Evolutionary conservation across 352 stramenopile species (phyloP).

Genomic region (Phytopythium cucurbitacearum): DNA sequence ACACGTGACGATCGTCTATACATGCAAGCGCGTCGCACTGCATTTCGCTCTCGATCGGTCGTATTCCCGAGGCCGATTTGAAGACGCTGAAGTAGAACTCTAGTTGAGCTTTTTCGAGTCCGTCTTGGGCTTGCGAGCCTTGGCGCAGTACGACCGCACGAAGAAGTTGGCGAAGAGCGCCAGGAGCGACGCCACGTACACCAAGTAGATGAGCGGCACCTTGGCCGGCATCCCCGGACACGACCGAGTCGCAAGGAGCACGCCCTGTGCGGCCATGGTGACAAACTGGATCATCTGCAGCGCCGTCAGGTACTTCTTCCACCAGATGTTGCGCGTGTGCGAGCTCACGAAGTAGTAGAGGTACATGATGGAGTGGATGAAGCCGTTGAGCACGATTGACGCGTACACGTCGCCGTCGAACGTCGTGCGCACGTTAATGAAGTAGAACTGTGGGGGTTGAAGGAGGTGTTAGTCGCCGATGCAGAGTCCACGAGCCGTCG

Average conservation of each 20-base stretch:
- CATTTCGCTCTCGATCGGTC: no score
- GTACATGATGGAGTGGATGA: conserved; percentile 98
- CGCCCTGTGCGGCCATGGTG: conserved; percentile 59
- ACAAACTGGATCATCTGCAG: conserved; percentile 94
- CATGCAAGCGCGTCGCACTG: no score
- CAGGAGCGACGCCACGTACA: conserved; percentile 95
- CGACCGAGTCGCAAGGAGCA: conserved; percentile 72
- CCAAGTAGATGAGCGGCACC: conserved; percentile 86
- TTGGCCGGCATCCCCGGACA: conserved; percentile 61
- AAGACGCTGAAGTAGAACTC: no score
- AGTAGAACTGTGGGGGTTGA: conserved; percentile 54
- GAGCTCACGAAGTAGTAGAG: conserved; percentile 98
- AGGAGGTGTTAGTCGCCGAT: no score
- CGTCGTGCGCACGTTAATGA: conserved; percentile 89
- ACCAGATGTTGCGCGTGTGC: conserved; percentile 96
- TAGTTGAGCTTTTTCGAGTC: no score
- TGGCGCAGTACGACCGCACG: conserved; percentile 78
- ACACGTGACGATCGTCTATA: no score
- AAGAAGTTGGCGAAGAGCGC: conserved; percentile 97
- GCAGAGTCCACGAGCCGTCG: no score
- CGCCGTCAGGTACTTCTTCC: conserved; percentile 93
- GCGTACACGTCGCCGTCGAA: conserved; percentile 95
- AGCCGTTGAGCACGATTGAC: conserved; percentile 93
- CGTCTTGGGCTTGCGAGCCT: no score
- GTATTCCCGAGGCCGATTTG: no score